These are phyloP conservation scores for Clarireedia sp. DNA, from an alignment of 2,329 filamentous ascomycete species.

Conservation along the genomic window DNA sequence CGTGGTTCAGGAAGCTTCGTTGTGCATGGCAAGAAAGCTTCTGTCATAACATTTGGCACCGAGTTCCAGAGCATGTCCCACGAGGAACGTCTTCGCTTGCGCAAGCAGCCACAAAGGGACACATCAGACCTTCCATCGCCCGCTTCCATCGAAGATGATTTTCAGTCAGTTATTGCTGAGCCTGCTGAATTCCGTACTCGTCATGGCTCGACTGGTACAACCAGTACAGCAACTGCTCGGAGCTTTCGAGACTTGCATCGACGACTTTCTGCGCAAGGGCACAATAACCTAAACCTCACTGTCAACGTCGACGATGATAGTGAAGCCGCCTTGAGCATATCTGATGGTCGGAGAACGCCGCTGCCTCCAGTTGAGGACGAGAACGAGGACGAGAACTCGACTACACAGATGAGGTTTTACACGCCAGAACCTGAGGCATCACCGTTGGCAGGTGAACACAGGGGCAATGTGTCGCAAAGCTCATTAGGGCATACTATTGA, in stretches of 20 bases:
- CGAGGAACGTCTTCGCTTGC: slow-evolving; percentile 62
- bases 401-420: slow-evolving; percentile 10
- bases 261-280: slow-evolving; percentile 46
- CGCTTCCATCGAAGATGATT: slow-evolving; percentile 37
- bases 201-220: slow-evolving; percentile 54
- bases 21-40: slow-evolving; percentile 95
- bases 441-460: not conserved
- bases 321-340: slow-evolving; percentile 51
- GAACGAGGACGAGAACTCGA: slow-evolving; percentile 14
- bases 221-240: slow-evolving; percentile 57
- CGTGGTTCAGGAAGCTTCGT: slow-evolving; percentile 85
- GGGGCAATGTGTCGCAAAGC: not conserved
- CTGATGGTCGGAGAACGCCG: slow-evolving; percentile 49
- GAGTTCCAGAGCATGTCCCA: slow-evolving; percentile 73
- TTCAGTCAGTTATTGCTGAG: slow-evolving; percentile 42
- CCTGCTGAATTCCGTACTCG: slow-evolving; percentile 37
- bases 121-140: slow-evolving; percentile 25
- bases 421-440: slow-evolving; percentile 16
- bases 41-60: slow-evolving; percentile 91
- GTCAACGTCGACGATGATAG: slow-evolving; percentile 41
- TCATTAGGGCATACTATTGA: not conserved
- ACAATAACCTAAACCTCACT: slow-evolving; percentile 28
- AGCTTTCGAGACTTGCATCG: slow-evolving; percentile 59
- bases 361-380: slow-evolving; percentile 41
- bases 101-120: slow-evolving; percentile 43